Percentiles rank a stretch among this genome's conserved stretches.
phyloP scores from a whole-genome alignment of 116 monocot species.

The Phalaenopsis hybrid region DNA sequence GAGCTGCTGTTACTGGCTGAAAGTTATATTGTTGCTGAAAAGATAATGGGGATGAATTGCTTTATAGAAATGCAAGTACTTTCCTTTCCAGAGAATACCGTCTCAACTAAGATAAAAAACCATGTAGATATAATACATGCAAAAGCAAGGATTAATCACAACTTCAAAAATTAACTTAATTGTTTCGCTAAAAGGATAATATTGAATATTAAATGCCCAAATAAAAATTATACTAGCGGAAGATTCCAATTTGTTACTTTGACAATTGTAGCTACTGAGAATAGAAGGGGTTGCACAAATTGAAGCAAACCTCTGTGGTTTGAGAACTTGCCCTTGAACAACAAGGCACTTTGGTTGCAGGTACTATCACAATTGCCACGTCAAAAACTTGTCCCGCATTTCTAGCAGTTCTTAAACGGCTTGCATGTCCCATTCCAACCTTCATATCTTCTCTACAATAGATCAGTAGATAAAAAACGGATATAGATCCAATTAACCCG shows the following conservation, averaged over 20 bases:
- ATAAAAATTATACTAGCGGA: background rate
- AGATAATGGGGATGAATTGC: background rate
- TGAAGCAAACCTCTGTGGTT: slow-evolving; percentile 48
- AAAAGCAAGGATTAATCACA: background rate
- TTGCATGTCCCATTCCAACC: slow-evolving; percentile 52
- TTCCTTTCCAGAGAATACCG: no score
- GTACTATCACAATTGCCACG: slow-evolving; percentile 41
- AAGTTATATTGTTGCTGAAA: background rate
- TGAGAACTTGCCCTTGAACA: slow-evolving; percentile 28
- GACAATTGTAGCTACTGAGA: background rate
- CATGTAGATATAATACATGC: background rate
- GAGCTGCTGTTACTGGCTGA: background rate
- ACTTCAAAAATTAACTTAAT: background rate
- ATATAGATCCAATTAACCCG: no score
- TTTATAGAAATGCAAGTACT: background rate
- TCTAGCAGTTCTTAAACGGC: slow-evolving; percentile 25
- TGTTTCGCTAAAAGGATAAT: background rate
- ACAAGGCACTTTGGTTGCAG: slow-evolving; percentile 21
- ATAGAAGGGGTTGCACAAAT: background rate
- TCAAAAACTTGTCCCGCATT: slow-evolving; percentile 39
- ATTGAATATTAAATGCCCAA: background rate
- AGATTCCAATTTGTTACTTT: background rate
- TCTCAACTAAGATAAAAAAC: background rate
- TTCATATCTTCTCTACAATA: slow-evolving; percentile 42
- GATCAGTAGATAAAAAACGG: background rate